phyloP scores from a whole-genome alignment of 805 yeast genomes.

The Starmerella ratchasimensis region DNA sequence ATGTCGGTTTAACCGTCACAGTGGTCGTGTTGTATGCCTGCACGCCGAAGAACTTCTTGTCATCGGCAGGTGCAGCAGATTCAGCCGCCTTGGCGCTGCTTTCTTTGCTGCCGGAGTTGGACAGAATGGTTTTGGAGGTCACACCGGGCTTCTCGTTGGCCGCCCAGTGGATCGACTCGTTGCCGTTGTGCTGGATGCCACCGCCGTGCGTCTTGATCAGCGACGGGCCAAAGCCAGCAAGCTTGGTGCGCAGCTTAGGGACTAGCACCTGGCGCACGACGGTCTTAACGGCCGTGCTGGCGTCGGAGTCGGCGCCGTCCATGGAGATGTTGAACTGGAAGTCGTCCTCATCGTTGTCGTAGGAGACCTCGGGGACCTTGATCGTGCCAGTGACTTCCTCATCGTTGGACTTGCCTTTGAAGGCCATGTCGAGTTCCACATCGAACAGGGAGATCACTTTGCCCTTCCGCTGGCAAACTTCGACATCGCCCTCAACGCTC shows the following conservation, averaged over 20 bases:
- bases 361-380: slow-evolving; percentile 81
- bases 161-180: slow-evolving; percentile 18
- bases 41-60: slow-evolving; percentile 14
- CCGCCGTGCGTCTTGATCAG: slow-evolving; percentile 62
- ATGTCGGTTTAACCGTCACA: slow-evolving; percentile 59
- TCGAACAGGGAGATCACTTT: slow-evolving; percentile 88
- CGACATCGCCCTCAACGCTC: slow-evolving; percentile 85
- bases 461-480: slow-evolving; percentile 93
- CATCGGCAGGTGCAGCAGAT: slow-evolving; percentile 2
- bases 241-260: slow-evolving; percentile 51
- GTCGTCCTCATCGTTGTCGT: slow-evolving; percentile 76
- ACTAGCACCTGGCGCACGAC: slow-evolving; percentile 43
- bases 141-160: slow-evolving; percentile 2
- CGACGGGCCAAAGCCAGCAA: slow-evolving; percentile 61
- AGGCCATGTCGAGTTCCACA: slow-evolving; percentile 48
- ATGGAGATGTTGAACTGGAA: slow-evolving; percentile 70
- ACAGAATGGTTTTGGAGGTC: slow-evolving; percentile 8
- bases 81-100: slow-evolving; percentile 12
- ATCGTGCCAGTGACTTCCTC: slow-evolving; percentile 52
- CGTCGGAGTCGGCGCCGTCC: slow-evolving; percentile 34
- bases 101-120: slow-evolving; percentile 10
- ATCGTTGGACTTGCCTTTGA: slow-evolving; percentile 34
- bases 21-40: slow-evolving; percentile 69
- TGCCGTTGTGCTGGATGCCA: slow-evolving; percentile 68
- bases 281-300: slow-evolving; percentile 35